Conservation (phyloP, 805 yeast genomes). For the Hyphopichia homilentoma region DNA sequence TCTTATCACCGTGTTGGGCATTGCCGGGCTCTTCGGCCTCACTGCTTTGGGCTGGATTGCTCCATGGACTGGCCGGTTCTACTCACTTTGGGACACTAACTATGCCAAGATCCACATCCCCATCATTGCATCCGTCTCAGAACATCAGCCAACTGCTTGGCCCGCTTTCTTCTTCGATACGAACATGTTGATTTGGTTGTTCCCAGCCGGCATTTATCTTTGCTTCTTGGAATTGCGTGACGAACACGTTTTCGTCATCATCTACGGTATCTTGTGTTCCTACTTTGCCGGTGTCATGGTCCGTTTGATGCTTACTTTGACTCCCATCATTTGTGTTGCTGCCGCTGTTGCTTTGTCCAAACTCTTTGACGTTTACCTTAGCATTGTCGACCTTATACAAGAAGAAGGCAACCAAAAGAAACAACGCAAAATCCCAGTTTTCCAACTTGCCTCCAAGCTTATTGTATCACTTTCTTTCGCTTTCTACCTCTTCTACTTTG, state of each 20-base stretch:
- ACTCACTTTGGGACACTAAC: conserved; percentile 96
- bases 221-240: conserved; percentile 85
- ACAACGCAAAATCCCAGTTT: conserved; percentile 15
- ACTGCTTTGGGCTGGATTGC: conserved; percentile 93
- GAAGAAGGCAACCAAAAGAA: conserved; percentile 5
- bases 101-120: conserved; percentile 98
- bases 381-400: conserved; percentile 43
- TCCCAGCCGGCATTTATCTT: conserved; percentile 95
- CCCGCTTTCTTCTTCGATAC: conserved; percentile 96
- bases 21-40: conserved; percentile 68
- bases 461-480: conserved; percentile 65
- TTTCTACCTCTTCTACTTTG: conserved; percentile 75
- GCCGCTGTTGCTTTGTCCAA: conserved; percentile 88
- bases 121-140: conserved; percentile 96
- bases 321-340: conserved; percentile 93
- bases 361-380: conserved; percentile 76
- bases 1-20: conserved; percentile 57
- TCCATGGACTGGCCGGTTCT: conserved; percentile 99
- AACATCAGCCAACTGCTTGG: conserved; percentile 99
- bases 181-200: conserved; percentile 89
- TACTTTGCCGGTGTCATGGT: conserved; percentile 99
- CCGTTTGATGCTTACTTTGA: conserved; percentile 92
- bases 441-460: conserved; percentile 50
- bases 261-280: conserved; percentile 88
- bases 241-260: conserved; percentile 90